Base-by-base conservation (phyloP, 1,284 basidiomycete species). In the Austroboletus rostrupii region DNA sequence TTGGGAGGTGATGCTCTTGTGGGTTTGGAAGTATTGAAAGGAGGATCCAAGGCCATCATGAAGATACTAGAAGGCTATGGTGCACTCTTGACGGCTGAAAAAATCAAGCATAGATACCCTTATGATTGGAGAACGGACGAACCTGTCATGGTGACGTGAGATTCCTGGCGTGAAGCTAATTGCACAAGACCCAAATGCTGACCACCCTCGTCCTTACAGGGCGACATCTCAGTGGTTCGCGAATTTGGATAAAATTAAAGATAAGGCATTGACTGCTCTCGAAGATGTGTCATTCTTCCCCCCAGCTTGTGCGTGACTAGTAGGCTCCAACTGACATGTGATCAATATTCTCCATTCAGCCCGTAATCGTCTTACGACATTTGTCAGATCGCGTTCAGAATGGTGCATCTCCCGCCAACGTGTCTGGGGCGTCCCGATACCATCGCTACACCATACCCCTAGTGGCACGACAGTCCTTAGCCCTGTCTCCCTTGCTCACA, bases 341-440 rank as follows among this genome's bases (percentile, higher is more conserved):
- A 13, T 45, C 56, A 39, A 67, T 23, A 12, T 0, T 37, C 41
- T 52, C 42, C 52, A 23, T 45, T 3, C 40, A 94, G 92, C 92
- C 7, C 84, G 86, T 23, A 88, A 86, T 48, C 85, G 95, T 3
- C 80, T 99, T 5, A 85, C 91, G 56, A 76, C 92, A 0, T 97
- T 94, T 66, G 77, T 98, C 31, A 77, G 77, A 3, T 88, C 87
- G 1, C 90, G 97, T 5, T 93, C 92, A 0, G 97, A 99, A 71
- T 99, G 97, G 97, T 99, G 97, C 65, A 98, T 99, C 52, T 99
- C 96, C 29, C 87, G 97, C 3, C 97, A 99, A 66, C 87, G 97
- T 16, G 88, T 90, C 16, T 99, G 97, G 97, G 97, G 97, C 29
- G 92, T 98, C 1, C 97, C 97, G 1, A 97, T 99, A 53, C 96